Percentiles rank a stretch among this genome's conserved stretches.
These are phyloP conservation scores for Mycena maculata DNA, from an alignment of 768 basidiomycete genomes.

Conservation along the genomic window DNA sequence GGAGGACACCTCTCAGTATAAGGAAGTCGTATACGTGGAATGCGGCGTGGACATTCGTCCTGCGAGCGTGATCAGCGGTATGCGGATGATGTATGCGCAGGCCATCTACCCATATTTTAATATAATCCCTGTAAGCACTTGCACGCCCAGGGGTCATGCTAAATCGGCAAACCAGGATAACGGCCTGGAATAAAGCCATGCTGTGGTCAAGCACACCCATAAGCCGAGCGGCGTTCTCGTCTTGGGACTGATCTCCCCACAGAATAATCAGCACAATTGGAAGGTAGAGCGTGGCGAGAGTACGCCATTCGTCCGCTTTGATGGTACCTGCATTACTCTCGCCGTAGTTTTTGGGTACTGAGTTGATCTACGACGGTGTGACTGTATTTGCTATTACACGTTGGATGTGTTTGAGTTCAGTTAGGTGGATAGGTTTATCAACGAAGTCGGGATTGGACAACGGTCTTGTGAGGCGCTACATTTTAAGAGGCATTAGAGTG, in stretches of 20 bases:
- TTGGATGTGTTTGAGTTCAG: slow-evolving; percentile 32
- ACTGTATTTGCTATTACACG: slow-evolving; percentile 36
- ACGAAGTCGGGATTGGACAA: slow-evolving; percentile 24
- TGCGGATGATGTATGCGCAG: slow-evolving; percentile 40
- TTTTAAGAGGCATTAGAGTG: not conserved
- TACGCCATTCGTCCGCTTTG: slow-evolving; percentile 52
- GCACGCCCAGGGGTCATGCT: slow-evolving; percentile 27
- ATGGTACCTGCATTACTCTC: slow-evolving; percentile 42
- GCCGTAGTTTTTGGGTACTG: slow-evolving; percentile 44
- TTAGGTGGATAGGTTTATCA: slow-evolving; percentile 22
- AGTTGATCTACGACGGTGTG: slow-evolving; percentile 40
- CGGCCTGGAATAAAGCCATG: slow-evolving; percentile 28
- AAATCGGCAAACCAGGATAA: slow-evolving; percentile 32
- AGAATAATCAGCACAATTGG: slow-evolving; percentile 47
- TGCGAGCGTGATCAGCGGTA: slow-evolving; percentile 8
- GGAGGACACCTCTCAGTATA: slow-evolving; percentile 46
- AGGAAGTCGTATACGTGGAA: slow-evolving; percentile 52
- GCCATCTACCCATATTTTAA: slow-evolving; percentile 40
- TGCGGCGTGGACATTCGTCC: slow-evolving; percentile 43
- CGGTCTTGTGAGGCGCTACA: not conserved
- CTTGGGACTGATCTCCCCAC: no score
- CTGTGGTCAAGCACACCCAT: slow-evolving; percentile 40
- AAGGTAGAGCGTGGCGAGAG: slow-evolving; percentile 42
- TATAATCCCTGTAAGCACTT: slow-evolving; percentile 14
- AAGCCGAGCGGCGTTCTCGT: slow-evolving; percentile 19